Evolutionary conservation across 2,329 filamentous ascomycete species (phyloP), one percentile per base, ranked within the genome.

Genomic region (Tolypocladium inflatum): DNA sequence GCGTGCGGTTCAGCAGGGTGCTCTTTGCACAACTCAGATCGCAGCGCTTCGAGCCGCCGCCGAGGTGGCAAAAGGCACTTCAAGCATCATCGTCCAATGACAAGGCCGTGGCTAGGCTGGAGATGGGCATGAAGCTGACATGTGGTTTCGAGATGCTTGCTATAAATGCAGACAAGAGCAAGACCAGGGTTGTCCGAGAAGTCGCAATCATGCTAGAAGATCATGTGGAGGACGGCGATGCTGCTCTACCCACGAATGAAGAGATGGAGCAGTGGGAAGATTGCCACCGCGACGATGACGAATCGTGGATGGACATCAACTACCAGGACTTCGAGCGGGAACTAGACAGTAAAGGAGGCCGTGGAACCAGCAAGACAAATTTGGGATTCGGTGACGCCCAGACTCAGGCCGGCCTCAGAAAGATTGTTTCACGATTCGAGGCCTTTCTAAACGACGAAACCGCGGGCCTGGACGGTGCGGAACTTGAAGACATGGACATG

Each of bases 361-460:
- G 74, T 43, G 69, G 58, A 42, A 21, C 41, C n/a, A 13, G 30
- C 48, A 21, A 37, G 61, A 50, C 55, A 66, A 52, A 15, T 60
- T 19, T 65, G n/a, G 79, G 78, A 0, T 85, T 90, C 67, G 88
- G 87, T 2, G 85, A 91, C 68, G 76, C 81, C 5, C 78, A 78
- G 30, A 83, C 86, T 0, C 86, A 92, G 66, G 84, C 85, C 5
- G 88, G 96, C 68, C 77, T 99, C 26, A 86, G 88, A 57, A 93
- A 93, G 67, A 96, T 97, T 70, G 94, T 99, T 0, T 88, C 89
- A 53, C 84, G 91, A n/a, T 97, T 99, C 67, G 91, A 97, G 67
- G 80, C 88, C 15, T 97, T 99, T 65, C 73, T 99, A 52, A 90
- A 95, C 58, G 90, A 97, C 65, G 89, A 95, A 13, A 82, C 81